These are phyloP conservation scores for Gymnopus androsaceus DNA, from an alignment of 1,284 basidiomycete genomes.

Conservation along the genomic window DNA sequence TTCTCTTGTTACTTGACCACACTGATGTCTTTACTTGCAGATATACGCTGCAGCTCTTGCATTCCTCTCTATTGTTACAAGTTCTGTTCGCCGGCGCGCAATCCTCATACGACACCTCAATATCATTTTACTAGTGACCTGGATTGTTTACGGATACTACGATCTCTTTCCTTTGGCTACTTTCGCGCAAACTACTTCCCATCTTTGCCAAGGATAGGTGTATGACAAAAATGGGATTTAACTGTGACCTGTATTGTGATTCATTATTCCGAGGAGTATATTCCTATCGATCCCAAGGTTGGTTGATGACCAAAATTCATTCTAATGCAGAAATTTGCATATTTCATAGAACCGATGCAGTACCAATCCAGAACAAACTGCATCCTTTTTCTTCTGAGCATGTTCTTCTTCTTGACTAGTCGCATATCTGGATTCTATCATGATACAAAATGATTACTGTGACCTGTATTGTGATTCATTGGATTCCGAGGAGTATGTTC, in stretches of 20 bases:
- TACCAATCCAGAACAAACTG: slow-evolving; percentile 55
- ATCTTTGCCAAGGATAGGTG: slow-evolving; percentile 33
- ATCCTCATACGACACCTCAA: slow-evolving; percentile 35
- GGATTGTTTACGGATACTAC: slow-evolving; percentile 56
- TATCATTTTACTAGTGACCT: slow-evolving; percentile 37
- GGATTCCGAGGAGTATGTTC: slow-evolving; percentile 45
- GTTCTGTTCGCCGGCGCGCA: slow-evolving; percentile 27
- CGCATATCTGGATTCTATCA: too few species aligned
- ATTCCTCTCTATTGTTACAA: neutral
- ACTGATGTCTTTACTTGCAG: too few species aligned
- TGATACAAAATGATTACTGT: too few species aligned
- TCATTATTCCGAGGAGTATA: slow-evolving; percentile 44
- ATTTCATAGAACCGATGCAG: slow-evolving; percentile 43
- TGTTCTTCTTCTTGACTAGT: too few species aligned
- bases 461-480: slow-evolving; percentile 37
- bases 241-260: slow-evolving; percentile 34
- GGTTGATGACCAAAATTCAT: neutral
- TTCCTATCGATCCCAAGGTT: slow-evolving; percentile 47
- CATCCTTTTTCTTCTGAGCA: slow-evolving; percentile 45
- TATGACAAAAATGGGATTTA: slow-evolving; percentile 41
- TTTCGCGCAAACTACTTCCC: slow-evolving; percentile 36
- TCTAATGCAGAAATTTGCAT: neutral
- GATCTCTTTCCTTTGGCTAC: slow-evolving; percentile 66
- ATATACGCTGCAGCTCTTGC: neutral
- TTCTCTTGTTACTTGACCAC: neutral